Evolutionary conservation across 352 stramenopile genomes (phyloP).

Genomic region (Phytopythium ostracodes): DNA sequence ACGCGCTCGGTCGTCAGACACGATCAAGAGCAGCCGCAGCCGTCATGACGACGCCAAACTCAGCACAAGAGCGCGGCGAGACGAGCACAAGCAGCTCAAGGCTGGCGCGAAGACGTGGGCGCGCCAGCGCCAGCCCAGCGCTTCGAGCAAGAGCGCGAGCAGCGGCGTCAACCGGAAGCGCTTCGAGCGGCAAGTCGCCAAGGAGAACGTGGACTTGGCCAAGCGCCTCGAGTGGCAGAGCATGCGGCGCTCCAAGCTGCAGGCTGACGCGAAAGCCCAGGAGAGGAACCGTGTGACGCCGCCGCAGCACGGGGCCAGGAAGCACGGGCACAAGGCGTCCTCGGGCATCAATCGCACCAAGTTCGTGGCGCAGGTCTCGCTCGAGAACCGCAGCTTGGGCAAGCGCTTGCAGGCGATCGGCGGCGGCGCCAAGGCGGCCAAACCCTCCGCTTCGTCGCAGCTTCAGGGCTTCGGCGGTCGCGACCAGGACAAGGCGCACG

Average conservation of each 20-base stretch:
- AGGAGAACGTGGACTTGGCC: conserved; percentile 53
- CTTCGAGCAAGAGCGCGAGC: conserved; percentile 29
- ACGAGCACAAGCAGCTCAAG: background rate
- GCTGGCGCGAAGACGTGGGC: background rate
- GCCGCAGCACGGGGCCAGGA: conserved; percentile 39
- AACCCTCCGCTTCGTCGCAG: background rate
- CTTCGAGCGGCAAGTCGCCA: conserved; percentile 52
- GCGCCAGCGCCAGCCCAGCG: background rate
- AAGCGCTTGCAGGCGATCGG: conserved; percentile 45
- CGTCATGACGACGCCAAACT: background rate
- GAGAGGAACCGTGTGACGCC: conserved; percentile 28
- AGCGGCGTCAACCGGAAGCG: conserved; percentile 50
- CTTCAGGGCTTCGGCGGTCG: background rate
- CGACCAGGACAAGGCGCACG: conserved; percentile 45
- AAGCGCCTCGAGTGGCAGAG: conserved; percentile 44
- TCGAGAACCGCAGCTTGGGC: conserved; percentile 53
- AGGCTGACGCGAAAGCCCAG: conserved; percentile 32
- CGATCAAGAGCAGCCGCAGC: background rate
- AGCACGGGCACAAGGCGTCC: conserved; percentile 47
- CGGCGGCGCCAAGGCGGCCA: conserved; percentile 1
- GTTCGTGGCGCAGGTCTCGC: conserved; percentile 41
- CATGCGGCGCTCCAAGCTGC: conserved; percentile 21
- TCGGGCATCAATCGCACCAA: conserved; percentile 58
- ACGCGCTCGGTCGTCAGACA: background rate
- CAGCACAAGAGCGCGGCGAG: too few relatives aligned